phyloP scores from a whole-genome alignment of 2,329 filamentous ascomycete genomes.

The Allantophomopsis lycopodina region DNA sequence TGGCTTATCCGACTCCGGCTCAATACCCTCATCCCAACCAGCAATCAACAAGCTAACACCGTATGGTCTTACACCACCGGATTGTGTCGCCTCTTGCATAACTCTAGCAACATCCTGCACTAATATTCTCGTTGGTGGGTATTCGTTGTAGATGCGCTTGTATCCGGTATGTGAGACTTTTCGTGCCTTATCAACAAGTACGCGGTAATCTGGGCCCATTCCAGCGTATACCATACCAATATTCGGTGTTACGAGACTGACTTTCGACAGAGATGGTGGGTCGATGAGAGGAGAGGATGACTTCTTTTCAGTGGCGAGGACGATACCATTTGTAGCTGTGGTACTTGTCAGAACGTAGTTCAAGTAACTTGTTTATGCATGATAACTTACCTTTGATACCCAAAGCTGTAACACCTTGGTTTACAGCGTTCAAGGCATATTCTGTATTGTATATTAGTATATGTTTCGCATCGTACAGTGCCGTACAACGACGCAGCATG shows the following conservation, averaged over 20 bases:
- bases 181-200: constrained; percentile 92
- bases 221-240: constrained; percentile 99
- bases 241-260: constrained; percentile 95
- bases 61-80: constrained; percentile 91
- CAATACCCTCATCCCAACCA: constrained; percentile 93
- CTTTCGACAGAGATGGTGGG: constrained; percentile 86
- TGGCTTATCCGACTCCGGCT: constrained; percentile 63
- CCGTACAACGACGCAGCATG: too few relatives aligned
- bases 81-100: constrained; percentile 98
- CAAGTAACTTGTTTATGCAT: not conserved
- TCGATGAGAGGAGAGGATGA: constrained; percentile 96
- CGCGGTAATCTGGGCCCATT: constrained; percentile 97
- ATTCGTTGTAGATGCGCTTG: constrained; percentile 99
- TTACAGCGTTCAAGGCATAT: constrained; percentile 98
- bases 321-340: constrained; percentile 91
- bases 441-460: constrained; percentile 36
- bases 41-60: constrained; percentile 92
- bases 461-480: too few relatives aligned
- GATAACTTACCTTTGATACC: constrained; percentile 78
- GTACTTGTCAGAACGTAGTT: not conserved
- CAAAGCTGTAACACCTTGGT: constrained; percentile 95
- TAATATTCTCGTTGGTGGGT: constrained; percentile 97
- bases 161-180: constrained; percentile 97
- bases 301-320: constrained; percentile 98
- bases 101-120: constrained; percentile 96